phyloP scores from a whole-genome alignment of 2,329 filamentous ascomycete genomes.

The Claviceps capensis region DNA sequence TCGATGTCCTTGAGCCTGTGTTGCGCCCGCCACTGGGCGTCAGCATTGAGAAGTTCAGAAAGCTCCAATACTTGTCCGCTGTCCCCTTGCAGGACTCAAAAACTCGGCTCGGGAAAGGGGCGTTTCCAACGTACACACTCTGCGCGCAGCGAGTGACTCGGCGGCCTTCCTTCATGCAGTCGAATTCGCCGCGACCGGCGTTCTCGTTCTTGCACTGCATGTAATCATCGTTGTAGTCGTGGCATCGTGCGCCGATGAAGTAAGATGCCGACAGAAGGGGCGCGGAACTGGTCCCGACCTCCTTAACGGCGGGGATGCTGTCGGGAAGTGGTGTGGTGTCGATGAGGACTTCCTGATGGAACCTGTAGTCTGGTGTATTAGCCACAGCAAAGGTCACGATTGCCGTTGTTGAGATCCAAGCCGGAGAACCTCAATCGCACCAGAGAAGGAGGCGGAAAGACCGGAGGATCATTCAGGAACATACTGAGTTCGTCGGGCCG shows the following conservation, averaged over 20 bases:
- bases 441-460: not conserved
- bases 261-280: conserved; percentile 84
- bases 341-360: conserved; percentile 85
- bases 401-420: not conserved
- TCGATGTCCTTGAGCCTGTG: conserved; percentile 84
- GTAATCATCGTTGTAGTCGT: conserved; percentile 93
- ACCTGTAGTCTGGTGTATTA: conserved; percentile 42
- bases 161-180: conserved; percentile 91
- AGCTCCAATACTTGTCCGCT: not conserved
- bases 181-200: conserved; percentile 77
- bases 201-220: conserved; percentile 99
- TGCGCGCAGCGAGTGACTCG: conserved; percentile 93
- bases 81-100: not conserved
- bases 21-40: not conserved
- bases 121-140: conserved; percentile 61
- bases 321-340: conserved; percentile 93
- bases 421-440: not conserved
- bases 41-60: not conserved
- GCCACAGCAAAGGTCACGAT: conserved; percentile 2
- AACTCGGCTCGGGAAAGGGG: not conserved
- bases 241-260: conserved; percentile 95
- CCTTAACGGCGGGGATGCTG: conserved; percentile 81
- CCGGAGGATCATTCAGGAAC: conserved; percentile 8
- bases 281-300: conserved; percentile 85
- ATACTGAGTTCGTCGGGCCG: conserved; percentile 29